Evolutionary conservation across 2,329 filamentous ascomycete species (phyloP).

Genomic region (Xylaria sp.): DNA sequence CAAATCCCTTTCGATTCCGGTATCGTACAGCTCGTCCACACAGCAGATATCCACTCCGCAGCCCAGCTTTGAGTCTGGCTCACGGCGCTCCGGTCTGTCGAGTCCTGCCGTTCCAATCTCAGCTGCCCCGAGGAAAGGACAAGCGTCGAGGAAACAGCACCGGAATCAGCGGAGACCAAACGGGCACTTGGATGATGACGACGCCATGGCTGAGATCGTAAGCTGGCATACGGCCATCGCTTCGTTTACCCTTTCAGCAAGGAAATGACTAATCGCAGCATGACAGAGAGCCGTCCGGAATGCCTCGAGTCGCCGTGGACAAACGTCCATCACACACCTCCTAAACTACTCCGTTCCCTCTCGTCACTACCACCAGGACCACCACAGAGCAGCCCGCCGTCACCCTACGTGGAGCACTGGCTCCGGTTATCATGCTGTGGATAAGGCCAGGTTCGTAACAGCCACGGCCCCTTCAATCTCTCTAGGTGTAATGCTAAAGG

Average conservation of each 20-base stretch:
- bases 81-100: conserved; percentile 58
- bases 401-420: conserved; percentile 85
- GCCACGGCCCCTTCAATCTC: conserved; percentile 1
- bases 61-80: conserved; percentile 58
- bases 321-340: conserved; percentile 96
- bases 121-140: conserved; percentile 75
- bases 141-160: conserved; percentile 82
- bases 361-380: conserved; percentile 68
- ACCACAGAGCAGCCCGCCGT: conserved; percentile 69
- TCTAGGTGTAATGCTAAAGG: conserved; percentile 15
- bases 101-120: conserved; percentile 48
- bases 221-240: conserved; percentile 48
- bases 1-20: conserved; percentile 62
- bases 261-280: conserved; percentile 19
- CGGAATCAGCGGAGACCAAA: conserved; percentile 78
- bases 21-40: conserved; percentile 54
- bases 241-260: background rate
- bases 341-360: conserved; percentile 90
- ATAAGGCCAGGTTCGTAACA: conserved; percentile 79
- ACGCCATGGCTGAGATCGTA: conserved; percentile 83
- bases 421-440: conserved; percentile 87
- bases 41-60: conserved; percentile 57
- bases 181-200: conserved; percentile 75
- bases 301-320: conserved; percentile 79
- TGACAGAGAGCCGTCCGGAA: conserved; percentile 62